Percentiles rank a stretch among this genome's conserved stretches.
Evolutionary conservation across 2,329 filamentous ascomycete genomes (phyloP).

Genomic region (Ceratocystis lukuohia): DNA sequence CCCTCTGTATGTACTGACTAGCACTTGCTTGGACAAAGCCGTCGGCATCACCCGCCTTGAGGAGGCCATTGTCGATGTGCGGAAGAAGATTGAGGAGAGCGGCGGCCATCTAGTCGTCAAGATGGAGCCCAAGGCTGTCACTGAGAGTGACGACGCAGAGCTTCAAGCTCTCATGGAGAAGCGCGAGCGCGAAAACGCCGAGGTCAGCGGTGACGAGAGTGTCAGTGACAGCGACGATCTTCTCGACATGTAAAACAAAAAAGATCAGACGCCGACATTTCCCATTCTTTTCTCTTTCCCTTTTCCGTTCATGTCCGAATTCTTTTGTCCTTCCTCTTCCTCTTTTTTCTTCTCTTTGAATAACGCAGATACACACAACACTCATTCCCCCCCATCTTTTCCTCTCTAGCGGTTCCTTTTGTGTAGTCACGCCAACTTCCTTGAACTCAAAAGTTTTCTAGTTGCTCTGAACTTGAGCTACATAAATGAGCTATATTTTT

Average conservation of each 20-base stretch:
- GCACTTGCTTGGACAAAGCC: constrained; percentile 86
- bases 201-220: constrained; percentile 95
- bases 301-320: not conserved
- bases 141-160: constrained; percentile 94
- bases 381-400: not conserved
- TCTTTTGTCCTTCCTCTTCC: not conserved
- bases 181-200: constrained; percentile 91
- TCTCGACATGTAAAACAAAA: constrained; percentile 16
- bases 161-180: constrained; percentile 98
- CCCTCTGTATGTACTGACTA: constrained; percentile 90
- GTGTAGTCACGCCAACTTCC: not conserved
- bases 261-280: not conserved
- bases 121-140: constrained; percentile 99
- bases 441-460: constrained; percentile 1
- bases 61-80: constrained; percentile 78
- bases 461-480: not conserved
- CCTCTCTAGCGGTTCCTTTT: constrained; percentile 3
- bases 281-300: constrained; percentile 5
- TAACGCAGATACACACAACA: not conserved
- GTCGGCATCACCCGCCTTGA: constrained; percentile 73
- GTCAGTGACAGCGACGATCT: constrained; percentile 81
- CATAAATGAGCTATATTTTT: not conserved
- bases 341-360: not conserved
- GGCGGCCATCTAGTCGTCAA: constrained; percentile 77
- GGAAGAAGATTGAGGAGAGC: constrained; percentile 60